Conservation (phyloP, 441 rosid genomes). For the Dalechampia spathulata region DNA sequence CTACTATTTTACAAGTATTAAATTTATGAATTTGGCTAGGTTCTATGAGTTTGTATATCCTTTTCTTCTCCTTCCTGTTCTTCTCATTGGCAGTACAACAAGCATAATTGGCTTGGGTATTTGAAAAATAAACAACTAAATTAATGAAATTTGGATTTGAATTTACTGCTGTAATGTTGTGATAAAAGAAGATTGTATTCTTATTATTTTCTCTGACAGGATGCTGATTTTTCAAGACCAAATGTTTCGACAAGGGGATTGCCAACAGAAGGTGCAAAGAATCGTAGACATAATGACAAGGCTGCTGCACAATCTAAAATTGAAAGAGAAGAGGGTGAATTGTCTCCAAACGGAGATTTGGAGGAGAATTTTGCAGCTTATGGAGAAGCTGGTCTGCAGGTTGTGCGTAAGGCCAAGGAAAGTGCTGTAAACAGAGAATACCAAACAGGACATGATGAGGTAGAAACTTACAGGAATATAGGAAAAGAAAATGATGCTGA, state of each 20-base stretch:
- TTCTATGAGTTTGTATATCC: no score
- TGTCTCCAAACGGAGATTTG: conserved; percentile 89
- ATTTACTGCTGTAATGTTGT: background rate
- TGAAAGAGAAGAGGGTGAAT: conserved; percentile 98
- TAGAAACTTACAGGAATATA: conserved; percentile 41
- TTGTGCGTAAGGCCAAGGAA: conserved; percentile 47
- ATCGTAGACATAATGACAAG: conserved; percentile 50
- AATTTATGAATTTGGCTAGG: no score
- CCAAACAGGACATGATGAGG: conserved; percentile 48
- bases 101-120: no score
- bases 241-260: conserved; percentile 45
- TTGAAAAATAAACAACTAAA: no score
- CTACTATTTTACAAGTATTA: no score
- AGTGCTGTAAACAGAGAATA: conserved; percentile 41
- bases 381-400: conserved; percentile 59
- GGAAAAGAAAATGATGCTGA: conserved; percentile 67
- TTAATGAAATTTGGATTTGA: conserved; percentile 7
- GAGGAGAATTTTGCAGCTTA: conserved; percentile 84
- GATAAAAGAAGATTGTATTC: conserved; percentile 9
- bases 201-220: conserved; percentile 39
- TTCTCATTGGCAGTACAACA: no score
- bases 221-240: conserved; percentile 39
- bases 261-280: conserved; percentile 33
- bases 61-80: no score
- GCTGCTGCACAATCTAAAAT: conserved; percentile 46